A percentile compares a stretch with the other conserved stretches of the same genome.
These are phyloP conservation scores for Pichia inconspicua DNA, from an alignment of 1,139 yeast species.

Conservation along the genomic window DNA sequence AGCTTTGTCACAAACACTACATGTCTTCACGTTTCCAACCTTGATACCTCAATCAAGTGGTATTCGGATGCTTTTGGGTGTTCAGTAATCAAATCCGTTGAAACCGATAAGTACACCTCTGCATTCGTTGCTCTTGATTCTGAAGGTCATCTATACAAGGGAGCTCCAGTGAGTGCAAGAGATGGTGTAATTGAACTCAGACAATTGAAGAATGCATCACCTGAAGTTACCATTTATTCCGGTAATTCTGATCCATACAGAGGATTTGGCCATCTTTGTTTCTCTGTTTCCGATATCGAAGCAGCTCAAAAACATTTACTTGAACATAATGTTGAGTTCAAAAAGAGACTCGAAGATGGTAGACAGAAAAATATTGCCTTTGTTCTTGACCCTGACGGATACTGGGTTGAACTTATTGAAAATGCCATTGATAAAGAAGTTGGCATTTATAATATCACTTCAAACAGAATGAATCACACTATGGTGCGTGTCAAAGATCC, in stretches of 20 bases:
- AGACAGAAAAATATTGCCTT: constrained; percentile 90
- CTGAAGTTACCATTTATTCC: constrained; percentile 44
- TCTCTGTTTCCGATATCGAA: constrained; percentile 74
- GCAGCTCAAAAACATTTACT: constrained; percentile 52
- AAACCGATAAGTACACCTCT: constrained; percentile 53
- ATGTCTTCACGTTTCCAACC: constrained; percentile 76
- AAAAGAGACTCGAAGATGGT: constrained; percentile 81
- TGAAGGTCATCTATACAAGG: constrained; percentile 35
- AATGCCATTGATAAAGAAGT: constrained; percentile 41
- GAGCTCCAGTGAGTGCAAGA: constrained; percentile 50
- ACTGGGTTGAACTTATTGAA: constrained; percentile 88
- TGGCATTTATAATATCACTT: constrained; percentile 33
- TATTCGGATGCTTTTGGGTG: constrained; percentile 73
- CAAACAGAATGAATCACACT: constrained; percentile 73
- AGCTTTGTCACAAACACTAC: constrained; percentile 58
- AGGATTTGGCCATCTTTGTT: constrained; percentile 92
- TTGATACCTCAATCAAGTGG: constrained; percentile 62
- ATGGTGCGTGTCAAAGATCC: constrained; percentile 94
- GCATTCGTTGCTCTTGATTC: constrained; percentile 60
- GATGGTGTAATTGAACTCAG: constrained; percentile 80
- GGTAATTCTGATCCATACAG: constrained; percentile 80
- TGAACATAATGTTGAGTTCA: constrained; percentile 59
- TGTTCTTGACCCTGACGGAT: constrained; percentile 90
- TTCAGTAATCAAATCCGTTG: constrained; percentile 46
- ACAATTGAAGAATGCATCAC: constrained; percentile 57